Evolutionary conservation across 768 basidiomycete genomes (phyloP).

Genomic region (Pleurotus platypus): DNA sequence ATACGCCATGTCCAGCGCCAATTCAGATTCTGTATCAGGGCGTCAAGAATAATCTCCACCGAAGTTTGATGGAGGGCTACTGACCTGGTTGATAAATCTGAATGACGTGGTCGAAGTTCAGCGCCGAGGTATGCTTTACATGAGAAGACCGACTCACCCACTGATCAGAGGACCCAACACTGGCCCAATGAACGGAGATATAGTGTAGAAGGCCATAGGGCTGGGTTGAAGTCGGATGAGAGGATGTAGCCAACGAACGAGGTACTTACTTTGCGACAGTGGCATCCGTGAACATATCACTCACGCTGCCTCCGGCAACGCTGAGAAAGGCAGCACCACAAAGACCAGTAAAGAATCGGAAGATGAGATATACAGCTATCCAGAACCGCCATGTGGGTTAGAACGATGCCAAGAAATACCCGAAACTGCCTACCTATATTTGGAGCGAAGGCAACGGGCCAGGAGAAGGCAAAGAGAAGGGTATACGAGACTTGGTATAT

Average conservation of each 20-base stretch:
- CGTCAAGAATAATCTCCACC: neutral
- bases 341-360: conserved; percentile 53
- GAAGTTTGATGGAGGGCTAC: too few species aligned
- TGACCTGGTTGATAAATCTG: conserved; percentile 68
- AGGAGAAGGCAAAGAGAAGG: conserved; percentile 59
- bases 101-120: neutral
- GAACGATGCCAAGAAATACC: neutral
- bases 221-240: conserved; percentile 14
- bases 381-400: too few species aligned
- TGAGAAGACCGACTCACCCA: conserved; percentile 38
- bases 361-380: conserved; percentile 56
- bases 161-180: conserved; percentile 54
- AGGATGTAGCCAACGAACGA: neutral
- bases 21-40: conserved; percentile 37
- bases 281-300: conserved; percentile 52
- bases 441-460: conserved; percentile 72
- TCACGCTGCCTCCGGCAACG: conserved; percentile 53
- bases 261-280: conserved; percentile 55
- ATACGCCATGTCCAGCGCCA: conserved; percentile 83
- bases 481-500: conserved; percentile 62
- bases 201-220: conserved; percentile 55
- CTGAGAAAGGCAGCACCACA: conserved; percentile 55
- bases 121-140: neutral
- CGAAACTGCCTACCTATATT: conserved; percentile 45
- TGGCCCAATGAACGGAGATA: conserved; percentile 49